phyloP scores from a whole-genome alignment of 169 alveolate genomes.

The Plasmodium fragile region DNA sequence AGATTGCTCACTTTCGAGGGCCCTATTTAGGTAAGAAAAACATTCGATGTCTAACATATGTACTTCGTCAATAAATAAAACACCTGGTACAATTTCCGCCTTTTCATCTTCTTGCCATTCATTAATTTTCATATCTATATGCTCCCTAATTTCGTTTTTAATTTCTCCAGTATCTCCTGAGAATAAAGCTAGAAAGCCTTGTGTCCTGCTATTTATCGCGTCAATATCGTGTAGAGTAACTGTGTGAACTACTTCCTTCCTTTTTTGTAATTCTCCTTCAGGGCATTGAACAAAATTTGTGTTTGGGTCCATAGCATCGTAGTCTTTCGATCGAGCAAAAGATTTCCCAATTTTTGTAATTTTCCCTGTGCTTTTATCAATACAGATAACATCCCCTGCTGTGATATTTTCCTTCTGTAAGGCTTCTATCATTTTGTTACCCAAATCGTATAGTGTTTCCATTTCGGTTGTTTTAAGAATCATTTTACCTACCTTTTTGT shows the following conservation, averaged over 20 bases:
- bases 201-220: slow-evolving; percentile 96
- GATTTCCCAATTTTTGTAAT: slow-evolving; percentile 98
- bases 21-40: slow-evolving; percentile 98
- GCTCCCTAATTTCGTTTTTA: slow-evolving; percentile 97
- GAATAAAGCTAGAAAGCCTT: slow-evolving; percentile 98
- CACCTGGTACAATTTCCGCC: slow-evolving; percentile 95
- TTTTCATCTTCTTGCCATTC: slow-evolving; percentile 99
- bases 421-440: slow-evolving; percentile 94
- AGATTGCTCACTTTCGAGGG: slow-evolving; percentile 97
- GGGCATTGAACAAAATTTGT: slow-evolving; percentile 95
- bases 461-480: slow-evolving; percentile 98
- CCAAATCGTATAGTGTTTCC: slow-evolving; percentile 98
- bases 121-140: slow-evolving; percentile 97
- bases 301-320: slow-evolving; percentile 98
- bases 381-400: slow-evolving; percentile 97
- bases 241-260: slow-evolving; percentile 98
- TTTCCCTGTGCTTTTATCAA: slow-evolving; percentile 97
- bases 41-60: slow-evolving; percentile 99
- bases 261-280: slow-evolving; percentile 99
- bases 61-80: slow-evolving; percentile 99
- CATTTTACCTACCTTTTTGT: slow-evolving; percentile 93
- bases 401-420: slow-evolving; percentile 87
- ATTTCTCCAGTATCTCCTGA: slow-evolving; percentile 99
- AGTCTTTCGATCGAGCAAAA: slow-evolving; percentile 96
- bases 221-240: slow-evolving; percentile 99